Base-by-base conservation (phyloP, 768 basidiomycete species). In the Ramaria sp. region DNA sequence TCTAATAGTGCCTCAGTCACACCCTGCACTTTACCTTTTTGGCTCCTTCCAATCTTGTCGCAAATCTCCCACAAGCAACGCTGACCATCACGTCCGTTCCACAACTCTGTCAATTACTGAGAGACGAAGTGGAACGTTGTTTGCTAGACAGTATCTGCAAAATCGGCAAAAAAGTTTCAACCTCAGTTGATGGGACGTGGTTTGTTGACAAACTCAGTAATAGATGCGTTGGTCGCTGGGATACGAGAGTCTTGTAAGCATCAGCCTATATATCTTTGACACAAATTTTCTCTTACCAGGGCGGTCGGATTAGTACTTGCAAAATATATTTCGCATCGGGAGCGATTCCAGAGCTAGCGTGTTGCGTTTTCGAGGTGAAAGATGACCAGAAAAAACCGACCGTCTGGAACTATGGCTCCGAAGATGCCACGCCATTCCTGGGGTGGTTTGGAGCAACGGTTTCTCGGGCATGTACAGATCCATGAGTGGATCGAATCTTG, bases 41-140 rank as follows among this genome's bases (percentile, higher is more conserved):
- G 19, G 83, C 90, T 0, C 90, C 90, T 15, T 89, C 88, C 11
- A 78, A 79, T 10, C 69, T 92, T 27, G 81, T 77, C n/a, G 88
- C 84, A 0, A 86, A 90, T 65, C 77, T 91, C 20, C 78, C 88
- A 5, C 88, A 89, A 69, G 87, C 88, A 13, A 91, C 86, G 1
- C 69, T 91, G 17, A 65, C 77, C 1, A 80, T 91, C 13, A 79
- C 83, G 3, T 88, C 88, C 2, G 78, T 92, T 22, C 81, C 86
- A 5, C 87, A 91, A 64, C 73, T 94, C 37, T 73, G 75, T 24
- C 83, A 90, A 59, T 72, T 94, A 24, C 75, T 94, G 11, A 74
- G 75, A 22, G 86, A 91, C 61, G 92, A 94, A 67, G 79, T 88
- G 22, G 84, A 86, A 65, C 75, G 77, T 37, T 84, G 83, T 62